Evolutionary conservation across 2,329 filamentous ascomycete genomes (phyloP), one percentile per base, ranked within the genome.

Genomic region (Colletotrichum caudatum): DNA sequence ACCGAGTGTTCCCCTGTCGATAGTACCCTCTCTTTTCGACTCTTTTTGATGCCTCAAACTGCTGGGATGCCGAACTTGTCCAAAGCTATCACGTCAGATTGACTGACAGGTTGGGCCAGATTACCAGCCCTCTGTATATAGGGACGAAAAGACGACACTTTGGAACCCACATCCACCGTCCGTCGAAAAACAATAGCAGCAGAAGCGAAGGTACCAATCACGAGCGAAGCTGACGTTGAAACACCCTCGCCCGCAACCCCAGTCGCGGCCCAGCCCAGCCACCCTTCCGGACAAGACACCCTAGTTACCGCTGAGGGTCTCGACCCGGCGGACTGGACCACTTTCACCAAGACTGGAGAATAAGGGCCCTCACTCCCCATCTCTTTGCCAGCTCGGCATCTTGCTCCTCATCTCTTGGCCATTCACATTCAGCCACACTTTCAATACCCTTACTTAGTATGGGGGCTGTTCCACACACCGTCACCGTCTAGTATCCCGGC

Each of bases 171-270:
- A 16, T 20, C 23, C 63, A 44, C 53, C 29, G 29, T 41, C 67
- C 33, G 54, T 41, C 46, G 2, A 14, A 12, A 7, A 37, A n/a
- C 9, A 37, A n/a, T 1, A 54, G 16, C 6, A 39, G 20, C 35
- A 39, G 54, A n/a, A 23, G 53, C 33, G 6, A n/a, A 9, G 23
- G 53, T n/a, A 57, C 5, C 44, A 51, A 48, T 33, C 33, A 29
- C 33, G 33, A 41, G 44, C 29, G n/a, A 61, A 58, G 57, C 68
- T 68, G 57, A 63, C 12, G 69, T 71, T 71, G 69, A 71, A 71
- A 71, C 69, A 23, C 53, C 51, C 58, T 63, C 64, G 68, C 66
- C 64, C 64, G 57, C 57, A 71, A 69, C 20, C 35, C 26, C 64
- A 48, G 35, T 64, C 20, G 37, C 66, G 46, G 59, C 37, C 64